Evolutionary conservation across 495 filamentous ascomycete species (phyloP), one percentile per base, ranked within the genome.

Genomic region (Penicillium flavigenum): DNA sequence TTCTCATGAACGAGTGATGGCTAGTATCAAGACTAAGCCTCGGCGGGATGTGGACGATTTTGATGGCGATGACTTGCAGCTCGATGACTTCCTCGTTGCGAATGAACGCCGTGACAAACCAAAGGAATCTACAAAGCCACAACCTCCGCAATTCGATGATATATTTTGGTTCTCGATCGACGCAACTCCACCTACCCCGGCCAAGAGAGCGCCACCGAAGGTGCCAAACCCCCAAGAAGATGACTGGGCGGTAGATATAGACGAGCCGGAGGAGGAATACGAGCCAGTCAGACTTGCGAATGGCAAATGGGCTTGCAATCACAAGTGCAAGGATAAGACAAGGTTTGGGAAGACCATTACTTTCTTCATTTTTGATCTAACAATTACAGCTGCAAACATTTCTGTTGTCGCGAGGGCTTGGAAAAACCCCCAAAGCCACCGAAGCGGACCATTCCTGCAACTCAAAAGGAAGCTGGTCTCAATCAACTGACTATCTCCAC

Each of bases 221-320:
- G 8, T 5, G 19, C 6, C 39, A 20, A 55, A 49, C 1, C 36
- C 19, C 7, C 29, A 61, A 55, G 38, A 32, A 50, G 54, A 57
- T 32, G 31, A 58, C 55, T 56, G 62, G 56, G 47, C 14, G 47
- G 9, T 42, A 24, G 44, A 56, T 14, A 60, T 52, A 51, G 54
- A 29, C n/a, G 36, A 61, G 2, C 52, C 60, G 39, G 61, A 63
- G 45, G 54, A 62, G 3, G 64, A 72, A 16, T 64, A 69, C 19
- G 78, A 79, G 38, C 80, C 85, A 2, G 61, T 75, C 11, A 82
- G 78, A 59, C 81, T 95, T 54, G 73, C 81, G 0, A 97, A 92
- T 70, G 94, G 92, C 1, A 94, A 84, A 63, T 97, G 88, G 86
- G 80, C 81, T 43, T 98, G 93, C 73, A 91, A 92, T 56, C 93